These are phyloP conservation scores for Epithemia pelagica DNA, from an alignment of 108 stramenopile genomes.

Conservation along the genomic window DNA sequence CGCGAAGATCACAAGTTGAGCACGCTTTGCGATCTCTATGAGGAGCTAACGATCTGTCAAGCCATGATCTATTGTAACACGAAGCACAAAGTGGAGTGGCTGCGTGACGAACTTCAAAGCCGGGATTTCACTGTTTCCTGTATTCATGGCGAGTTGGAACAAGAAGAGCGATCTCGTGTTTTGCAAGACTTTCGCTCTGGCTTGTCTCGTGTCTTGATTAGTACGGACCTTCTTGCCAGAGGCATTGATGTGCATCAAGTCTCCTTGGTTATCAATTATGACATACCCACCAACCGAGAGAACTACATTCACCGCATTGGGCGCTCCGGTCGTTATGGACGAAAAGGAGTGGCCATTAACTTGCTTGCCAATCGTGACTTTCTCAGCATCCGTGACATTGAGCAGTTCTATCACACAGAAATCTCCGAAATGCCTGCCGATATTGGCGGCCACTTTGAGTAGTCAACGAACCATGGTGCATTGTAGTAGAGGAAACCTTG, in stretches of 20 bases:
- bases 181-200: conserved; percentile 99
- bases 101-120: conserved; percentile 94
- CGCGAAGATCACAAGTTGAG: conserved; percentile 99
- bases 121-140: conserved; percentile 97
- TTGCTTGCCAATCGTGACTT: conserved; percentile 96
- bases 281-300: conserved; percentile 22
- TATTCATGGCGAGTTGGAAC: conserved; percentile 99
- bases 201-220: conserved; percentile 98
- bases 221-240: conserved; percentile 94
- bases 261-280: conserved; percentile 59
- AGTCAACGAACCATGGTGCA: no score
- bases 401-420: conserved; percentile 98
- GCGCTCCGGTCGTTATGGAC: conserved; percentile 90
- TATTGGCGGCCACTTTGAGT: conserved; percentile 86
- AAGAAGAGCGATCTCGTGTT: conserved; percentile 97
- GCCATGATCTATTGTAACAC: conserved; percentile 99
- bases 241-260: conserved; percentile 99
- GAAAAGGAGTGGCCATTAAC: conserved; percentile 94
- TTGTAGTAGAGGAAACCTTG: no score
- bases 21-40: conserved; percentile 99
- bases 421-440: conserved; percentile 98
- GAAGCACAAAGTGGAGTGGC: conserved; percentile 98
- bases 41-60: conserved; percentile 98
- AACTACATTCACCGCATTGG: conserved; percentile 95
- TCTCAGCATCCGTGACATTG: conserved; percentile 98